Evolutionary conservation across 2,329 filamentous ascomycete genomes (phyloP).

Genomic region (Fusarium metavorans): DNA sequence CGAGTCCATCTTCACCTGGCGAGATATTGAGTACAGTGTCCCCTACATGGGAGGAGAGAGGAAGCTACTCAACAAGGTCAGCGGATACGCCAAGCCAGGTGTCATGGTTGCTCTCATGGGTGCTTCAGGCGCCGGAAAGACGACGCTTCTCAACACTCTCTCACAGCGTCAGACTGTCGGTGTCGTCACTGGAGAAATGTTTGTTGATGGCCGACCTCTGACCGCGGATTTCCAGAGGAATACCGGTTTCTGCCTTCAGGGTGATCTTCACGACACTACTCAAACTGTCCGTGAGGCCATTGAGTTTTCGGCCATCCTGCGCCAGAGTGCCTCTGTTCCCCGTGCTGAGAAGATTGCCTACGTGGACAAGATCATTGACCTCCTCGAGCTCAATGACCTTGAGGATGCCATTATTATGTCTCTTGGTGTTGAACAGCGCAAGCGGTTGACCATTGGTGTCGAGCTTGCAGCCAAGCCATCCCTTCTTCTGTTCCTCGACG

Average conservation of each 20-base stretch:
- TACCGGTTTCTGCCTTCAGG: constrained; percentile 75
- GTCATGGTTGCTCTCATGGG: constrained; percentile 86
- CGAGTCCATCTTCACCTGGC: constrained; percentile 73
- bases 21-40: constrained; percentile 78
- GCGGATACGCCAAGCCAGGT: constrained; percentile 83
- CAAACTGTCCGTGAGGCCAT: constrained; percentile 75
- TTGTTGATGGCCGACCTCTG: constrained; percentile 77
- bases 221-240: constrained; percentile 81
- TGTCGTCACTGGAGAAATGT: constrained; percentile 78
- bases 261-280: constrained; percentile 73
- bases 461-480: constrained; percentile 66
- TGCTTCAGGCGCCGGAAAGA: constrained; percentile 85
- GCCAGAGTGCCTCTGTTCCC: constrained; percentile 67
- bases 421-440: constrained; percentile 68
- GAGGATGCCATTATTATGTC: constrained; percentile 71
- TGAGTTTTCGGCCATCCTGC: constrained; percentile 72
- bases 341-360: constrained; percentile 73
- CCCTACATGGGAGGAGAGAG: constrained; percentile 56
- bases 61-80: constrained; percentile 63
- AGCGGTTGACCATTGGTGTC: constrained; percentile 65
- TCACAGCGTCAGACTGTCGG: constrained; percentile 81
- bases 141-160: constrained; percentile 81
- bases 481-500: constrained; percentile 71
- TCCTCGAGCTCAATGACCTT: constrained; percentile 73
- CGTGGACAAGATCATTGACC: constrained; percentile 72